phyloP scores from a whole-genome alignment of 345 rosid genomes.

The Hibiscus syriacus region DNA sequence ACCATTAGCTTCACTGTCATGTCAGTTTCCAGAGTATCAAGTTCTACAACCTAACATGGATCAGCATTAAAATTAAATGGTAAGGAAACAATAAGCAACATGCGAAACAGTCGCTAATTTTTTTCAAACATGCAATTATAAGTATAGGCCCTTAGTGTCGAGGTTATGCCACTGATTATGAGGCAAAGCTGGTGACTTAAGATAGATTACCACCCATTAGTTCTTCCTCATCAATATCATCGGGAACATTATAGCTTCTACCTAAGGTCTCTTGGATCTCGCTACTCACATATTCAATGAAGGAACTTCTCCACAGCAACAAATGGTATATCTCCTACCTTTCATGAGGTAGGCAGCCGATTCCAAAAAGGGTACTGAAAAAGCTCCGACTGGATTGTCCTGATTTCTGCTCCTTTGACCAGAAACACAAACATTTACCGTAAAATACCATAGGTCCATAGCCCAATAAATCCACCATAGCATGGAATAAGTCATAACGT shows the following conservation, averaged over 20 bases:
- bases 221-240: slow-evolving; percentile 95
- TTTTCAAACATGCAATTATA: not conserved
- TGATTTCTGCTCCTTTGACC: slow-evolving; percentile 33
- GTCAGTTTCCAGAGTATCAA: slow-evolving; percentile 92
- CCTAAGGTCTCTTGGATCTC: slow-evolving; percentile 97
- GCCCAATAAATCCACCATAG: slow-evolving; percentile 8
- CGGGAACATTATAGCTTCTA: slow-evolving; percentile 89
- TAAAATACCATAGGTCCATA: slow-evolving; percentile 16
- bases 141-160: not conserved
- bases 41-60: slow-evolving; percentile 50
- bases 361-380: slow-evolving; percentile 34
- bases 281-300: slow-evolving; percentile 36
- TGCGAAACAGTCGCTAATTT: not conserved
- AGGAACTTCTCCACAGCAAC: slow-evolving; percentile 17
- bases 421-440: slow-evolving; percentile 24
- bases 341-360: slow-evolving; percentile 49
- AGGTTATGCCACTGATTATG: not conserved
- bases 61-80: not conserved
- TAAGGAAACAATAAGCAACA: not conserved
- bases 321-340: slow-evolving; percentile 32
- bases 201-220: slow-evolving; percentile 92
- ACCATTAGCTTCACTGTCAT: slow-evolving; percentile 86
- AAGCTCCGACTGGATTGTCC: slow-evolving; percentile 34
- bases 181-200: too few species aligned
- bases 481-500: too few species aligned